phyloP scores from a whole-genome alignment of 1,139 yeast species.

The Debaryomyces psychrophilus region DNA sequence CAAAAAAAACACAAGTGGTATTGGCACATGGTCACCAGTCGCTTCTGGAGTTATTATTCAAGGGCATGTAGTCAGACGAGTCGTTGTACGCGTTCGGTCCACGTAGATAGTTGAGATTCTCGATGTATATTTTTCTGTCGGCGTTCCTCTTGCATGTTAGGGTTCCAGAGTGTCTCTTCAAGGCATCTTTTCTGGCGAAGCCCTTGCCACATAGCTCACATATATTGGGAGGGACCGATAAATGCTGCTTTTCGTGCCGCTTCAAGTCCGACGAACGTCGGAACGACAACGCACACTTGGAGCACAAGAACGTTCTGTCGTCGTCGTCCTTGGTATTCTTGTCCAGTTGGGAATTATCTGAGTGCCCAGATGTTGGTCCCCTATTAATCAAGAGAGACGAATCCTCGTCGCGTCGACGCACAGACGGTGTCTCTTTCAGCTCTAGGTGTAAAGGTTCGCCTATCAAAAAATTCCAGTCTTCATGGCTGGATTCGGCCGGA shows the following conservation, averaged over 20 bases:
- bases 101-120: slow-evolving; percentile 36
- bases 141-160: slow-evolving; percentile 71
- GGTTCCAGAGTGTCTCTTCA: slow-evolving; percentile 72
- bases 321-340: slow-evolving; percentile 6
- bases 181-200: slow-evolving; percentile 79
- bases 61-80: background rate
- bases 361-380: slow-evolving; percentile 1
- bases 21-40: background rate
- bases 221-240: slow-evolving; percentile 63
- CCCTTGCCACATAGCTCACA: slow-evolving; percentile 79
- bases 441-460: slow-evolving; percentile 26
- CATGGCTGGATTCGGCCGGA: slow-evolving; percentile 9
- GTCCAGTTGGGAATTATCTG: slow-evolving; percentile 6
- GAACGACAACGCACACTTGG: slow-evolving; percentile 57
- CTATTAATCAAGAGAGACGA: slow-evolving; percentile 8
- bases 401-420: slow-evolving; percentile 5
- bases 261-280: slow-evolving; percentile 66
- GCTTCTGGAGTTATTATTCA: background rate
- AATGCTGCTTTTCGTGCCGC: slow-evolving; percentile 65
- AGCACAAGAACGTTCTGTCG: slow-evolving; percentile 45
- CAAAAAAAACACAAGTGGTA: background rate
- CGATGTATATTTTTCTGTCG: slow-evolving; percentile 48
- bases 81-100: background rate
- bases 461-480: slow-evolving; percentile 42
- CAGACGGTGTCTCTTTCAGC: slow-evolving; percentile 13